Evolutionary conservation across 2,329 filamentous ascomycete species (phyloP), one percentile per base, ranked within the genome.

Genomic region (Cercospora sp.): DNA sequence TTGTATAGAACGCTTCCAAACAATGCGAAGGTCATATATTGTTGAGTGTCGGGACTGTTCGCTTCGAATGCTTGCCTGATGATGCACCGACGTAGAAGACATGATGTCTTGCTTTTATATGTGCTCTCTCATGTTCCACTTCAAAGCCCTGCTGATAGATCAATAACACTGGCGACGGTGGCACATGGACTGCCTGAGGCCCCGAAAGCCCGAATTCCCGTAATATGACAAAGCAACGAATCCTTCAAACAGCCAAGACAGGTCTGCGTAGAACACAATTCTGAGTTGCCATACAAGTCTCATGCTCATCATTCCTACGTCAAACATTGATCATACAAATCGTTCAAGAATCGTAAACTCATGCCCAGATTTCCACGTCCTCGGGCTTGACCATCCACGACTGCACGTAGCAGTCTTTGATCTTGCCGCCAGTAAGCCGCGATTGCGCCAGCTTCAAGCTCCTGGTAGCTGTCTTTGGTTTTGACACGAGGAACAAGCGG

Each of bases 181-280:
- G 13, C 31, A 31, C 16, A n/a, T 63, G 60, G 40, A 63, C 1
- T 63, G 61, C 61, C 61, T 55, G 30, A 63, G 61, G 61, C 61
- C n/a, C 42, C n/a, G 45, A 63, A 63, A 36, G 61, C 18, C 61
- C 61, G 61, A 63, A 63, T 20, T 20, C n/a, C 61, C 61, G 61
- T 26, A 28, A 8, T 9, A 23, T 63, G 45, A 63, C 61, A 63
- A 63, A 63, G 61, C 61, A 57, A 16, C 30, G 8, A 26, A 40
- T 59, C 55, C 28, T 59, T 59, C 28, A 18, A 31, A 18, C 4
- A 8, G 16, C 28, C 28, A 36, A 58, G 28, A 20, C 10, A 33
- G 28, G 9, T n/a, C 3, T 1, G 53, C 1, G 3, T 1, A 10
- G 10, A 23, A 0, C 18, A 28, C 48, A 26, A 58, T 58, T 3